Percentiles rank a stretch among this genome's conserved stretches.
Evolutionary conservation across 1,284 basidiomycete genomes (phyloP).

Genomic region (Sanghuangporus sanghuang): DNA sequence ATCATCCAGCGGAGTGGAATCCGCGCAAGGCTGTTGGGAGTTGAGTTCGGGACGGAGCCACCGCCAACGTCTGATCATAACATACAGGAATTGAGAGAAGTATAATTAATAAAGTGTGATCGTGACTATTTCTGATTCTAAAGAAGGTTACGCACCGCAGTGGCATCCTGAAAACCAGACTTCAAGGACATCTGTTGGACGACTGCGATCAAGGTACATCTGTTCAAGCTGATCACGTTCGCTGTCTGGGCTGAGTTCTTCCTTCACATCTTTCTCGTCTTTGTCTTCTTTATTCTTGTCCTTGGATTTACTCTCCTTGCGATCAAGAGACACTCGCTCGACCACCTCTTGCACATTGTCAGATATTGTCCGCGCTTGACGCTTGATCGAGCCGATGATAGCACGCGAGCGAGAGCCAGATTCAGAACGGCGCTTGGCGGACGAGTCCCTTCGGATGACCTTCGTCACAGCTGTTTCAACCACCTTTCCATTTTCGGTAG

Average conservation of each 20-base stretch:
- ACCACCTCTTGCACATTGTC: slow-evolving; percentile 7
- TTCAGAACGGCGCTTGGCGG: not conserved
- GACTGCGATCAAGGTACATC: slow-evolving; percentile 15
- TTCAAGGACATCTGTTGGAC: slow-evolving; percentile 24
- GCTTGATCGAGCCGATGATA: slow-evolving; percentile 9
- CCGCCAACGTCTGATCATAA: slow-evolving; percentile 31
- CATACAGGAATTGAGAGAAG: not conserved
- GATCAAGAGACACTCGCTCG: slow-evolving; percentile 11
- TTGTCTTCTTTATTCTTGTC: not conserved
- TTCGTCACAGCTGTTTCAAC: not conserved
- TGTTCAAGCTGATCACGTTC: slow-evolving; percentile 16
- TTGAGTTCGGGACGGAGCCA: slow-evolving; percentile 33
- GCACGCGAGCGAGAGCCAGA: slow-evolving; percentile 10
- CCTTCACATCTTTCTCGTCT: not conserved
- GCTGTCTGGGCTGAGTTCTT: slow-evolving; percentile 12
- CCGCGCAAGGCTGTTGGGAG: slow-evolving; percentile 31
- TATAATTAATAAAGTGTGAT: not conserved
- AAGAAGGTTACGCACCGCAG: slow-evolving; percentile 22
- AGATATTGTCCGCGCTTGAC: slow-evolving; percentile 4
- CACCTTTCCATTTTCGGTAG: not conserved
- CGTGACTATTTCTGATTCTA: not conserved
- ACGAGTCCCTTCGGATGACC: not conserved
- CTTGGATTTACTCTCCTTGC: not conserved
- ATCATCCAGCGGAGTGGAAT: slow-evolving; percentile 47
- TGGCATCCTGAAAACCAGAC: slow-evolving; percentile 29